phyloP scores from a whole-genome alignment of 371 early-diverging fungal species.

The Mortierella sp. region DNA sequence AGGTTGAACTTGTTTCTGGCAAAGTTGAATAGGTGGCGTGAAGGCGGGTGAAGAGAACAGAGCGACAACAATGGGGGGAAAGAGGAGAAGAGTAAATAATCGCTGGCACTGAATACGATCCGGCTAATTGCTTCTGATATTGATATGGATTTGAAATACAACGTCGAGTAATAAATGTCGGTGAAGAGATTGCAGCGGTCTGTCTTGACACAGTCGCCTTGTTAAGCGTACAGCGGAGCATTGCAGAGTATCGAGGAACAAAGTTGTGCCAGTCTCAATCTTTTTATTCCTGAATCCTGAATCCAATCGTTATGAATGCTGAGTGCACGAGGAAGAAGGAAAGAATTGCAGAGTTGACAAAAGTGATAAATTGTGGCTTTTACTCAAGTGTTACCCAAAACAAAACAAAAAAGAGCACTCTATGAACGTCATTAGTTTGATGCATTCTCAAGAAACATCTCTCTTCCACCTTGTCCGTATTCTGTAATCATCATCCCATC shows the following conservation, averaged over 20 bases:
- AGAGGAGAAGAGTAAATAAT: background rate
- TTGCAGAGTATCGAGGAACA: background rate
- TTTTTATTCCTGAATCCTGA: background rate
- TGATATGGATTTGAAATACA: background rate
- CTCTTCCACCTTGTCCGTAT: background rate
- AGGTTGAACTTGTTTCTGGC: background rate
- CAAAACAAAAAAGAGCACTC: background rate
- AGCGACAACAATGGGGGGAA: background rate
- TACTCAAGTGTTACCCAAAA: background rate
- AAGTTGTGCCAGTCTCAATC: constrained; percentile 1
- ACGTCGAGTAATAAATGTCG: background rate
- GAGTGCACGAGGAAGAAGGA: constrained; percentile 1
- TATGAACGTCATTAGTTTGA: background rate
- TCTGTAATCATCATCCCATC: background rate
- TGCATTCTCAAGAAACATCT: background rate
- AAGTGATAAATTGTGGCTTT: constrained; percentile 1
- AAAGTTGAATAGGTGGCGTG: background rate
- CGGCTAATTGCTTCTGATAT: background rate
- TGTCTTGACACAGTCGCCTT: constrained; percentile 4
- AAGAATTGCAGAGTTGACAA: background rate
- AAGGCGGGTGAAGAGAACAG: background rate
- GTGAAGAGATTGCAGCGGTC: background rate
- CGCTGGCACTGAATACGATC: background rate
- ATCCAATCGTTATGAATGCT: background rate
- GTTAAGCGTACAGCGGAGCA: constrained; percentile 8